Evolutionary conservation across 1,139 yeast species (phyloP), one percentile per base, ranked within the genome.

Genomic region (Arxiozyma slooffiae): DNA sequence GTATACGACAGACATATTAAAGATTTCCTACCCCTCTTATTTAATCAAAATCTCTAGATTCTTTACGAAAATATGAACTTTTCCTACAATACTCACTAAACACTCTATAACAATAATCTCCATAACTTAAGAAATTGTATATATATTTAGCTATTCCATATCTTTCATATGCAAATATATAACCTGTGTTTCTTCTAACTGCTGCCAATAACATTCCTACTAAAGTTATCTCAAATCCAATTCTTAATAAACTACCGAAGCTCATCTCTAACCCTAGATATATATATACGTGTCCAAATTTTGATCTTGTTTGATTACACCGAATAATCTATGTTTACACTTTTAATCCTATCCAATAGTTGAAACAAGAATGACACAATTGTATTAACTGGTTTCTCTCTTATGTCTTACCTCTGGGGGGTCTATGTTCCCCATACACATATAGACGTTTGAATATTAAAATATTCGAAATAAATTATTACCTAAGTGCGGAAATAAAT

Each of bases 121-220:
- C 85, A 60, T 78, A 71, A 14, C 72, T 64, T 49, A 80, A 70
- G 58, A 79, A 82, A 50, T 73, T 73, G 18, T 75, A 74, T 54
- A 82, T 70, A 72, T 81, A 74, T 48, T 74, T 70, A 44, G 82
- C 72, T 54, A 78, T 62, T 55, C 79, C 85, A n/a, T 74, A 72
- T 2, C 51, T 34, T 43, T 64, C 61, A 54, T 65, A 65, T 3
- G 60, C 52, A 77, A 76, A 18, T 76, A 60, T 57, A 26, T 49
- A 71, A 0, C 88, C 89, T 0, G 87, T 81, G 55, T 79, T 78
- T 50, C 81, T 71, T 60, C 82, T 80, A 49, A 82, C 70, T 1
- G 85, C 85, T 0, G 89, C 87, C 37, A 82, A 69, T 23, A 83
- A 69, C 62, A 83, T 75, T 3, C 87, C 80, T 20, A 81, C 67